Evolutionary conservation across 192 early-diverging fungal species (phyloP).

Genomic region (Spizellomyces punctatus): DNA sequence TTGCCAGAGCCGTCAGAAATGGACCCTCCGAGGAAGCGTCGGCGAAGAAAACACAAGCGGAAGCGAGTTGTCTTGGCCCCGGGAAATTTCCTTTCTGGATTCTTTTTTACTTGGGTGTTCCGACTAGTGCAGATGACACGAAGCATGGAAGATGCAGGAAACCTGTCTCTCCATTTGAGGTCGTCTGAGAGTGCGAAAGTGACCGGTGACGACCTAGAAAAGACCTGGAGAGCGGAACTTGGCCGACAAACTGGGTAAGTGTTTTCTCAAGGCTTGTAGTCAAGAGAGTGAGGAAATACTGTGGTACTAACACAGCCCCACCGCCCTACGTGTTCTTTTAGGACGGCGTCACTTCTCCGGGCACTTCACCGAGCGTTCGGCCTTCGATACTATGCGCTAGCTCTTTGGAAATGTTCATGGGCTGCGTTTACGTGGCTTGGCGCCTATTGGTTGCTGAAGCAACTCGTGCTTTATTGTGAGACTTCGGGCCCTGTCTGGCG

Average conservation of each 20-base stretch:
- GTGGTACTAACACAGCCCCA: too few relatives aligned
- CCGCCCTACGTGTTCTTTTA: neutral
- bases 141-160: conserved; percentile 37
- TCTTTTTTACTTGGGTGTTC: conserved; percentile 70
- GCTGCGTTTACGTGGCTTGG: conserved; percentile 64
- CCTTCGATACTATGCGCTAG: conserved; percentile 51
- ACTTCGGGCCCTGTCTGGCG: conserved; percentile 5
- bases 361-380: conserved; percentile 65
- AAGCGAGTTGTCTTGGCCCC: conserved; percentile 44
- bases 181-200: conserved; percentile 55
- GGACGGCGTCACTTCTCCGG: conserved; percentile 54
- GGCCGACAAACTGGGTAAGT: conserved; percentile 44
- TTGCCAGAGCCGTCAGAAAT: too few relatives aligned
- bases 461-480: conserved; percentile 48
- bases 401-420: conserved; percentile 68
- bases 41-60: conserved; percentile 23
- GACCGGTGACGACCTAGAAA: conserved; percentile 55
- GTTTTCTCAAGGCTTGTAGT: neutral
- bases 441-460: conserved; percentile 55
- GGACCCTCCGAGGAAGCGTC: neutral
- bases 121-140: conserved; percentile 40
- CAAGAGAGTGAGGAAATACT: too few relatives aligned
- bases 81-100: conserved; percentile 52
- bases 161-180: conserved; percentile 56
- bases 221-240: conserved; percentile 54